Base-by-base conservation (phyloP, 2,329 filamentous ascomycete genomes). In the Penicillium sclerotigenum region DNA sequence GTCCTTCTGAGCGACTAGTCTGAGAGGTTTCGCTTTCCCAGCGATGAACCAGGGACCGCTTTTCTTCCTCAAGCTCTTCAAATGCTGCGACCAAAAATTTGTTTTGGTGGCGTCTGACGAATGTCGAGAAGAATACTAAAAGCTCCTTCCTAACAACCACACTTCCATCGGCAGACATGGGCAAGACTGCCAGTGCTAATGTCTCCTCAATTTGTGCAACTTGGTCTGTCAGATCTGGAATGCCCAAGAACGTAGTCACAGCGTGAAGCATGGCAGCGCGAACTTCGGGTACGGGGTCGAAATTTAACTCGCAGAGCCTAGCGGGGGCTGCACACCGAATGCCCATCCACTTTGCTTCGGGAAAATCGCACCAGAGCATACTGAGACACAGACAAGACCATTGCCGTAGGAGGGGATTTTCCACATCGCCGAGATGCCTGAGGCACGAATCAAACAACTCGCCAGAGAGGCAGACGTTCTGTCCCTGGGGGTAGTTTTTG, bases 331-430 rank as follows among this genome's bases (percentile, higher is more conserved):
- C 87, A 68, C 91, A 91, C 45, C 90, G 83, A 58, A 97, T 96
- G n/a, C 91, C 94, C 64, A 89, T 85, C 90, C 93, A 97, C 72
- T 97, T 97, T 0, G 92, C 93, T 69, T 97, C 91, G 1, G 91
- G 86, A 50, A 92, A 88, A 66, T 95, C 89, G 62, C 88, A 83
- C 92, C 93, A 97, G 22, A 99, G 81, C 78, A 97, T 93, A 71
- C 93, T 96, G 59, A 99, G 85, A 74, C 93, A 97, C 9, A 99
- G 81, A 70, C 92, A 96, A 18, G 91, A 92, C 91, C 94, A 99
- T 72, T 99, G 94, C 37, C 94, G 84, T 46, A 99, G 79, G 10
- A 99, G 79, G 1, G 91, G 89, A 63, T 96, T 97, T 60, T 95
- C 88, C 55, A 88, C 84, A 70, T 97, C 94, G 58, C 85, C 83